Evolutionary conservation across 2,329 filamentous ascomycete species (phyloP).

Genomic region (Cryphonectria naterciae): DNA sequence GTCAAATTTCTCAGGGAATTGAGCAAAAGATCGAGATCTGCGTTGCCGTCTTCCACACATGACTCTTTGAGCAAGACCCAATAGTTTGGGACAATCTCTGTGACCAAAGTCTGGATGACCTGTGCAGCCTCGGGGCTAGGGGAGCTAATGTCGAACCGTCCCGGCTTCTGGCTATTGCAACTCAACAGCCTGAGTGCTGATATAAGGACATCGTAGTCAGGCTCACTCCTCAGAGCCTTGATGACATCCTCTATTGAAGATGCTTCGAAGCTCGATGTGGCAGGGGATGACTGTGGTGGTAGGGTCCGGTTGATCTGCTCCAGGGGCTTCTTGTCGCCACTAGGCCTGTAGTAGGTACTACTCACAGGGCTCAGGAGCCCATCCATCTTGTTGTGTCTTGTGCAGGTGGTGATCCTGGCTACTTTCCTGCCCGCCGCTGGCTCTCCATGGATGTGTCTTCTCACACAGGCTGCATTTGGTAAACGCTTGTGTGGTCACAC

Average conservation of each 20-base stretch:
- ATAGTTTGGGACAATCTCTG: conserved; percentile 77
- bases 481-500: neutral
- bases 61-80: conserved; percentile 68
- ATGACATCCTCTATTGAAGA: conserved; percentile 56
- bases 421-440: neutral
- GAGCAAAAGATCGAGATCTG: conserved; percentile 57
- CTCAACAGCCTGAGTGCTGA: conserved; percentile 57
- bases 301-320: conserved; percentile 42
- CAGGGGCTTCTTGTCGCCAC: conserved; percentile 43
- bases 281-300: conserved; percentile 21
- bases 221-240: conserved; percentile 64
- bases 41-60: conserved; percentile 32
- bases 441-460: neutral
- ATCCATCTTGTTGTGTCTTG: conserved; percentile 51
- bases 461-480: neutral
- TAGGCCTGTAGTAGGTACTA: conserved; percentile 52
- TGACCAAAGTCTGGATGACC: conserved; percentile 75
- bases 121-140: conserved; percentile 73
- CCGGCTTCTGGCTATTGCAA: conserved; percentile 34
- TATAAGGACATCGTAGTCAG: conserved; percentile 61
- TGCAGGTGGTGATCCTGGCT: neutral
- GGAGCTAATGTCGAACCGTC: conserved; percentile 58
- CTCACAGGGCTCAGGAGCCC: conserved; percentile 58
- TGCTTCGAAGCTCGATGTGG: conserved; percentile 13
- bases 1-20: conserved; percentile 72